phyloP scores from a whole-genome alignment of 177 flowering plant species.

The Vitis hybrid region DNA sequence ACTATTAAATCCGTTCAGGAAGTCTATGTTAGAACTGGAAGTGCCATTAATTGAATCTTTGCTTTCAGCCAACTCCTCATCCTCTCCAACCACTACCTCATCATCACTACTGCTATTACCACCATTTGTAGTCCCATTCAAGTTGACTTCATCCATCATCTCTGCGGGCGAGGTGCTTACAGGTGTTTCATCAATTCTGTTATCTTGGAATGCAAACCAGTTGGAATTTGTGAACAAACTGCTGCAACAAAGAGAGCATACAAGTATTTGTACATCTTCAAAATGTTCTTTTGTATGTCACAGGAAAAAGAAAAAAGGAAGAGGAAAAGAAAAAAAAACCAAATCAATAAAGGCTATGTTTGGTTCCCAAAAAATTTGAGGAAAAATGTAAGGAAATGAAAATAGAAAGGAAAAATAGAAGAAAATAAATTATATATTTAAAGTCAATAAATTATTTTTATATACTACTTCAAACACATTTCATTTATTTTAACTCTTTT shows the following conservation, averaged over 20 bases:
- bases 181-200: constrained; percentile 47
- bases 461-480: no score
- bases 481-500: no score
- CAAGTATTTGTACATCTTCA: not conserved
- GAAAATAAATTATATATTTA: no score
- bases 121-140: constrained; percentile 57
- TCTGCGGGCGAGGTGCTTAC: constrained; percentile 56
- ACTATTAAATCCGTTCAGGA: constrained; percentile 17
- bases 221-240: constrained; percentile 93
- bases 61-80: constrained; percentile 60
- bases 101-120: constrained; percentile 81
- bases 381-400: no score
- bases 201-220: constrained; percentile 96
- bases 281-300: not conserved
- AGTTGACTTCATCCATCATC: constrained; percentile 65
- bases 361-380: no score
- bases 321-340: not conserved
- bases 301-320: not conserved
- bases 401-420: no score
- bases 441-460: no score
- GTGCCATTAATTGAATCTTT: constrained; percentile 34
- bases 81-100: constrained; percentile 90
- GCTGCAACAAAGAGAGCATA: constrained; percentile 31
- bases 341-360: no score
- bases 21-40: constrained; percentile 36